A percentile compares a stretch with the other conserved stretches of the same genome.
phyloP scores from a whole-genome alignment of 1,284 basidiomycete species.

The Puccinia polysora region DNA sequence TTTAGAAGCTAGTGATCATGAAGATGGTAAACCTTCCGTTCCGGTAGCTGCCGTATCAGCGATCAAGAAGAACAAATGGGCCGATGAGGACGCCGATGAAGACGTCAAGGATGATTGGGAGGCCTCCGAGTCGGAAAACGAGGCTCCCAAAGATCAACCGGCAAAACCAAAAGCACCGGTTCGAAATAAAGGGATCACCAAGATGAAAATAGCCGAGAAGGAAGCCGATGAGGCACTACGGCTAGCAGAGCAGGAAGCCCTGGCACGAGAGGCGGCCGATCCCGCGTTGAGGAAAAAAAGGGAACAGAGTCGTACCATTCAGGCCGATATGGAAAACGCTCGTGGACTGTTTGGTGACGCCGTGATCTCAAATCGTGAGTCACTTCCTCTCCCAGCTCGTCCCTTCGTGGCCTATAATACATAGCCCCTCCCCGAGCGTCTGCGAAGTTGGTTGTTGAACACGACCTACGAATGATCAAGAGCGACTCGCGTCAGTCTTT shows the following conservation, averaged over 20 bases:
- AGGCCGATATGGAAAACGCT: constrained; percentile 40
- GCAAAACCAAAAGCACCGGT: constrained; percentile 36
- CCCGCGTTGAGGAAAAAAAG: constrained; percentile 23
- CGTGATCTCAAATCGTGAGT: constrained; percentile 24
- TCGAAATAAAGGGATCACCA: constrained; percentile 39
- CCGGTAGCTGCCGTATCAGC: constrained; percentile 7
- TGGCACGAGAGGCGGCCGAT: constrained; percentile 19
- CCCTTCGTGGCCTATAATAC: too few species aligned
- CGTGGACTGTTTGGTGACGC: constrained; percentile 42
- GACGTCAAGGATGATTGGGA: constrained; percentile 44
- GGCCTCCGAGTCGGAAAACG: constrained; percentile 27
- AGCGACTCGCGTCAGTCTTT: neutral
- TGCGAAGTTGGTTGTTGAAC: too few species aligned
- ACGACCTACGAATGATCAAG: too few species aligned
- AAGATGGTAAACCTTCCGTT: neutral
- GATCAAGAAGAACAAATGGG: constrained; percentile 39
- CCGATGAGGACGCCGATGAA: constrained; percentile 40
- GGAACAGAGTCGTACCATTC: constrained; percentile 22
- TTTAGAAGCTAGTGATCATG: constrained; percentile 36
- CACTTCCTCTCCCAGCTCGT: neutral
- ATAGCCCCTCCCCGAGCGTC: too few species aligned
- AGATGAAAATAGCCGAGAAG: constrained; percentile 41
- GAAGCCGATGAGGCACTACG: constrained; percentile 36
- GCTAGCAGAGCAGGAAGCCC: constrained; percentile 26
- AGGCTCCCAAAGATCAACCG: neutral